Conservation (phyloP, 2,329 filamentous ascomycete genomes). For the Ophiobolus disseminans region DNA sequence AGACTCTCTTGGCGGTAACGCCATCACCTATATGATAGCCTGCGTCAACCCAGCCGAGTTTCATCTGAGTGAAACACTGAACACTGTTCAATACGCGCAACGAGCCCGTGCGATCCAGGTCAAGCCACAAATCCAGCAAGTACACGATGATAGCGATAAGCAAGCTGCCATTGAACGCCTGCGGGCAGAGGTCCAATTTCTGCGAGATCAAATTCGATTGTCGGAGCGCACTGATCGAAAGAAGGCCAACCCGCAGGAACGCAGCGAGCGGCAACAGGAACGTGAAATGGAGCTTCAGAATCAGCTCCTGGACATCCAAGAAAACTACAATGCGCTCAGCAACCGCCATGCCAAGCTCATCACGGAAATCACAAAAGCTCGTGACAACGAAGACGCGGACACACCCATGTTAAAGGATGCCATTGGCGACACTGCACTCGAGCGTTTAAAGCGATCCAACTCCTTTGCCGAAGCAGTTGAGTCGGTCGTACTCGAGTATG, state of each 20-base stretch:
- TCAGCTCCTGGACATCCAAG: conserved; percentile 88
- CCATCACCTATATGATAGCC: conserved; percentile 99
- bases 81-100: conserved; percentile 95
- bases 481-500: conserved; percentile 94
- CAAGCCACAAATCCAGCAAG: conserved; percentile 93
- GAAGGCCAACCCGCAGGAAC: conserved; percentile 66
- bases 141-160: conserved; percentile 88
- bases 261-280: conserved; percentile 79
- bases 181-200: conserved; percentile 89
- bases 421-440: conserved; percentile 78
- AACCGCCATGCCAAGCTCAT: conserved; percentile 95
- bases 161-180: conserved; percentile 91
- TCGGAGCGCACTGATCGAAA: conserved; percentile 73
- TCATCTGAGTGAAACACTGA: conserved; percentile 94
- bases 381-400: conserved; percentile 67
- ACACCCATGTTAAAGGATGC: conserved; percentile 67
- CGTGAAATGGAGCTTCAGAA: conserved; percentile 91
- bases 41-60: conserved; percentile 98
- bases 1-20: conserved; percentile 94
- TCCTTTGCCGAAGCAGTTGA: conserved; percentile 96
- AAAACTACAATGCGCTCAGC: conserved; percentile 91
- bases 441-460: conserved; percentile 91
- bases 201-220: conserved; percentile 90
- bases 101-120: conserved; percentile 95
- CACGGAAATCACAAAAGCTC: conserved; percentile 86